Evolutionary conservation across 495 filamentous ascomycete genomes (phyloP).

Genomic region (Penicilliopsis zonata): DNA sequence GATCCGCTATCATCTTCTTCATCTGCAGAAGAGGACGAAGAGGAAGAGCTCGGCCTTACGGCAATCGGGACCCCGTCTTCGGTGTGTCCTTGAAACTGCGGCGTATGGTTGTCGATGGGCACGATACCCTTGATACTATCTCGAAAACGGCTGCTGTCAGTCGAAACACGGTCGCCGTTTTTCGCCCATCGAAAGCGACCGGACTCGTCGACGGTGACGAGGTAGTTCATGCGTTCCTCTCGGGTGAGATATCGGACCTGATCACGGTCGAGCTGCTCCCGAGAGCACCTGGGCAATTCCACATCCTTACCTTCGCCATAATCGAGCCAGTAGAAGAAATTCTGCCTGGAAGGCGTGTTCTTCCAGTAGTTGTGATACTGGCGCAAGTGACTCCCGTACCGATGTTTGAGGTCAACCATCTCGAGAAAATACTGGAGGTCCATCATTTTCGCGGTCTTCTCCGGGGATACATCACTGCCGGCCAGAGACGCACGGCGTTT

Average conservation of each 20-base stretch:
- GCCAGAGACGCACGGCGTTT: constrained; percentile 27
- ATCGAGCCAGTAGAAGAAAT: constrained; percentile 97
- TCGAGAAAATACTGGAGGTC: constrained; percentile 85
- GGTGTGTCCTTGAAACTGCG: constrained; percentile 24
- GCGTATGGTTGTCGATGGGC: constrained; percentile 45
- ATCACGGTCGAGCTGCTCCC: constrained; percentile 55
- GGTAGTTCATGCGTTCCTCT: constrained; percentile 60
- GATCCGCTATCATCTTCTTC: not conserved
- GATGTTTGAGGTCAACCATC: constrained; percentile 84
- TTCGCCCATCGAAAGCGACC: constrained; percentile 70
- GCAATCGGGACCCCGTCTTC: constrained; percentile 2
- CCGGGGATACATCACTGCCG: constrained; percentile 18
- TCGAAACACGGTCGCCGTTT: constrained; percentile 65
- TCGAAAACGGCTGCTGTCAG: constrained; percentile 52
- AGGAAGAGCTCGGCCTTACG: constrained; percentile 2
- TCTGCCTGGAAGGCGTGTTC: constrained; percentile 59
- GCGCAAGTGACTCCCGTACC: constrained; percentile 76
- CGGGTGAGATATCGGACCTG: constrained; percentile 61
- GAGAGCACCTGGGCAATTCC: constrained; percentile 45
- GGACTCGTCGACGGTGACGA: constrained; percentile 54
- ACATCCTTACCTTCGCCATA: constrained; percentile 56
- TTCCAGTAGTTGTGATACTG: constrained; percentile 82
- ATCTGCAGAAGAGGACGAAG: constrained; percentile 4
- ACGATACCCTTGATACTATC: constrained; percentile 76
- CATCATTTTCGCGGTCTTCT: constrained; percentile 61